Base-by-base conservation (phyloP, 1,139 yeast species). In the Insectozyma bohioensis region DNA sequence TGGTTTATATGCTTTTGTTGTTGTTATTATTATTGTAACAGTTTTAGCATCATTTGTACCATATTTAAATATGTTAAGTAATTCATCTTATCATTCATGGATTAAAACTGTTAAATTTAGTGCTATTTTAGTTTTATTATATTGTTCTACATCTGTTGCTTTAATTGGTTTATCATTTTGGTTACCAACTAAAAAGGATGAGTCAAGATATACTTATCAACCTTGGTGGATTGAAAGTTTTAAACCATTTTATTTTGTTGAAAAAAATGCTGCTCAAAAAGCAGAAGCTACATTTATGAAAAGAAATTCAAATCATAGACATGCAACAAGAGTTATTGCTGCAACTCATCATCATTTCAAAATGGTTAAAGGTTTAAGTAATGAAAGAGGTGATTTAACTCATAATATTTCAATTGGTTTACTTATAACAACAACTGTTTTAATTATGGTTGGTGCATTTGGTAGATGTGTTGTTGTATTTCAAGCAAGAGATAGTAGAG, bases 151-250 rank as follows among this genome's bases (percentile, higher is more conserved):
- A 0, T 51, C 70, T 19, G 49, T 61, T 26, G 36, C 58, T 12
- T 63, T 67, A 49, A 54, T 66, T 36, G 57, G 47, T 3, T 56
- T 66, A 46, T 61, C 72, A 2, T 66, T 62, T 41, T 61, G 65
- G 46, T 62, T 67, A 43, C 63, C 66, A 30, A 71, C 73, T 21
- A 61, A 70, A 31, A 66, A 66, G 44, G 73, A 67, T 50, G 71
- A 65, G 41, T 58, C 56, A 36, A 56, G 64, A 38, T 65, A 64
- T 48, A 65, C 72, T 9, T 67, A 63, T 43, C 73, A 67, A 42
- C 72, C 73, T 19, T 67, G 73, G 73, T 67, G 73, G 73, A 58
- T 67, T 40, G 71, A 66, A 45, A 57, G 65, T 12, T 67, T 67
- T 46, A 47, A 54, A 24, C 67, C 72, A n/a, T 58, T 63, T 30